These are phyloP conservation scores for Grosmannia serpens DNA, from an alignment of 2,329 filamentous ascomycete species.

Conservation along the genomic window DNA sequence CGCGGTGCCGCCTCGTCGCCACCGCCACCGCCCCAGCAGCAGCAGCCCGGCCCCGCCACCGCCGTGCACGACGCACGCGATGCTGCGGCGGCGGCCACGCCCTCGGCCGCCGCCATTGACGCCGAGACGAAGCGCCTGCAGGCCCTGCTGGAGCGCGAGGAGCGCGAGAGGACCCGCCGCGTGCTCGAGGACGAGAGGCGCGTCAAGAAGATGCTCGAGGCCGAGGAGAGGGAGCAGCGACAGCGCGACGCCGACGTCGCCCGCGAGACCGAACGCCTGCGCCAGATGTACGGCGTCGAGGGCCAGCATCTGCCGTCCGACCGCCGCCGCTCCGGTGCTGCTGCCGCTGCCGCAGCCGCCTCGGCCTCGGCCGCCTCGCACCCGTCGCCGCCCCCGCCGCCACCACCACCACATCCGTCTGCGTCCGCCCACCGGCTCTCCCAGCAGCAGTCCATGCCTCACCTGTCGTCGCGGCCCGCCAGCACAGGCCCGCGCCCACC, in stretches of 20 bases:
- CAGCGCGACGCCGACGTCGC: constrained; percentile 51
- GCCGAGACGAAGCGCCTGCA: constrained; percentile 67
- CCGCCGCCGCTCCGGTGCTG: constrained; percentile 4
- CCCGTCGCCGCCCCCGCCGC: constrained; percentile 25
- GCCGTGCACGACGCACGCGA: too few species aligned
- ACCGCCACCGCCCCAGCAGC: constrained; percentile 6
- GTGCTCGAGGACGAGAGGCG: constrained; percentile 45
- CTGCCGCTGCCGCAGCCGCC: constrained; percentile 8
- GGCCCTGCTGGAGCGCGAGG: constrained; percentile 40
- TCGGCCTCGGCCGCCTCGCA: too few species aligned
- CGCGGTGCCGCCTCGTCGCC: not conserved
- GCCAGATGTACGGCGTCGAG: constrained; percentile 52
- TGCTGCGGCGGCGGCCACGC: constrained; percentile 26
- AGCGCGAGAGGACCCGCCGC: constrained; percentile 40
- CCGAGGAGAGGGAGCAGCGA: constrained; percentile 51
- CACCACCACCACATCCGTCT: constrained; percentile 15
- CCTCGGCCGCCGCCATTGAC: constrained; percentile 41
- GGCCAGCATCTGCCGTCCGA: constrained; percentile 28
- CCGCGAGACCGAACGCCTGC: constrained; percentile 72
- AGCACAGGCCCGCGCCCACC: constrained; percentile 30
- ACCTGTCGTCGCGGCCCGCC: constrained; percentile 31
- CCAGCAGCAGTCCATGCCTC: constrained; percentile 9
- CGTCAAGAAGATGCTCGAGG: constrained; percentile 53
- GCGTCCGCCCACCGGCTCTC: constrained; percentile 11
- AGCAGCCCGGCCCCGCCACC: too few species aligned